phyloP scores from a whole-genome alignment of 2,329 filamentous ascomycete genomes.

The Fusarium camptoceras region DNA sequence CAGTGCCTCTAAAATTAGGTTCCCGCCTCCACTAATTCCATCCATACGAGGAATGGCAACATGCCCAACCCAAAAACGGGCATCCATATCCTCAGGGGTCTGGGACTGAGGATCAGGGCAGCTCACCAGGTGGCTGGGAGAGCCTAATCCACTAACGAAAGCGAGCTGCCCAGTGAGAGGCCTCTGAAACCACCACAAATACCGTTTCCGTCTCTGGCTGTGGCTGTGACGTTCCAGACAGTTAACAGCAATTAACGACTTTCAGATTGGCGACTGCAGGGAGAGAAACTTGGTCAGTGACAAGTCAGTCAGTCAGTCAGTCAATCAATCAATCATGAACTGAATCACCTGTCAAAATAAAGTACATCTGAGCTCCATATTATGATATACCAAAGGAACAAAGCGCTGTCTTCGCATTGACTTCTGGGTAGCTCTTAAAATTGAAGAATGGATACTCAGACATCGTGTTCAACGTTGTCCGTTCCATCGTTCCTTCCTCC shows the following conservation, averaged over 20 bases:
- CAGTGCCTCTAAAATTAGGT: conserved; percentile 37
- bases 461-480: conserved; percentile 16
- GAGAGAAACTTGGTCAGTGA: background rate
- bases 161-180: conserved; percentile 33
- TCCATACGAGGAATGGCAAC: conserved; percentile 24
- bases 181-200: conserved; percentile 34
- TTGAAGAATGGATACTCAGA: background rate
- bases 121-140: conserved; percentile 19
- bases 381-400: background rate
- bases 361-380: background rate
- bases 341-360: background rate
- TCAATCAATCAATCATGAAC: too few relatives aligned
- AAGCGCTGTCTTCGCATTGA: background rate
- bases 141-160: conserved; percentile 16
- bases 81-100: conserved; percentile 29
- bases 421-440: background rate
- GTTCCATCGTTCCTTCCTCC: conserved; percentile 25
- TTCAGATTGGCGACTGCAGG: conserved; percentile 37
- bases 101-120: conserved; percentile 20
- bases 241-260: conserved; percentile 11
- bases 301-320: background rate
- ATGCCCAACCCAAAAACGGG: background rate
- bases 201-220: conserved; percentile 25
- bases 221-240: conserved; percentile 24
- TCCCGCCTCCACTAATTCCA: conserved; percentile 18